Evolutionary conservation across 2,329 filamentous ascomycete genomes (phyloP).

Genomic region (Diplocarpon rosae): DNA sequence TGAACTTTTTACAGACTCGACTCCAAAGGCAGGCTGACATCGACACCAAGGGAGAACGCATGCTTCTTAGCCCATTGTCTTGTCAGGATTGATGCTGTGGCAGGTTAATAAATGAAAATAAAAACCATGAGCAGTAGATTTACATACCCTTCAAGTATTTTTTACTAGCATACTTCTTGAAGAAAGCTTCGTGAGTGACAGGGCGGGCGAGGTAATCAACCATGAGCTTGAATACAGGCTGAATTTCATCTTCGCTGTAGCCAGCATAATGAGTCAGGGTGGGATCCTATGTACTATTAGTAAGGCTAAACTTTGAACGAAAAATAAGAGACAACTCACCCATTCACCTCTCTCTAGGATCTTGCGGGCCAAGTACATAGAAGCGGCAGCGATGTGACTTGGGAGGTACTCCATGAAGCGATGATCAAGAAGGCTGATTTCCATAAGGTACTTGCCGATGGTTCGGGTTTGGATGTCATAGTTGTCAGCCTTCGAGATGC

Average conservation of each 20-base stretch:
- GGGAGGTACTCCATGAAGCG: constrained; percentile 84
- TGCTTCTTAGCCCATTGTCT: constrained; percentile 90
- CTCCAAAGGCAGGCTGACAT: constrained; percentile 26
- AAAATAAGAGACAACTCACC: constrained; percentile 46
- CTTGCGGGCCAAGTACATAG: constrained; percentile 89
- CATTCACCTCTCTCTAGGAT: constrained; percentile 87
- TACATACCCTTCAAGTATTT: constrained; percentile 92
- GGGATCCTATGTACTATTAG: constrained; percentile 48
- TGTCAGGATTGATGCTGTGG: constrained; percentile 73
- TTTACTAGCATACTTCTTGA: constrained; percentile 99
- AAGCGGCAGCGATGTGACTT: constrained; percentile 79
- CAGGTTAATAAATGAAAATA: constrained; percentile 18
- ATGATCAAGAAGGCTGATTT: constrained; percentile 92
- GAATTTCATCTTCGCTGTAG: constrained; percentile 85
- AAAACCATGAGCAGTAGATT: not conserved
- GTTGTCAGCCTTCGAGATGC: constrained; percentile 98
- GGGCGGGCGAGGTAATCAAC: constrained; percentile 90
- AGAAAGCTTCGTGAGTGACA: constrained; percentile 91
- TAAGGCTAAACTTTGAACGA: constrained; percentile 11
- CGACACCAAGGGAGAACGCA: constrained; percentile 43
- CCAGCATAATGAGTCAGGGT: constrained; percentile 86
- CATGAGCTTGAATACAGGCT: constrained; percentile 88
- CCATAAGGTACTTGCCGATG: constrained; percentile 93
- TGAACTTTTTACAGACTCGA: constrained; percentile 19
- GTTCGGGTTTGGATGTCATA: constrained; percentile 98